Conservation (phyloP, 352 stramenopile genomes). For the Pythium phragmiticola region DNA sequence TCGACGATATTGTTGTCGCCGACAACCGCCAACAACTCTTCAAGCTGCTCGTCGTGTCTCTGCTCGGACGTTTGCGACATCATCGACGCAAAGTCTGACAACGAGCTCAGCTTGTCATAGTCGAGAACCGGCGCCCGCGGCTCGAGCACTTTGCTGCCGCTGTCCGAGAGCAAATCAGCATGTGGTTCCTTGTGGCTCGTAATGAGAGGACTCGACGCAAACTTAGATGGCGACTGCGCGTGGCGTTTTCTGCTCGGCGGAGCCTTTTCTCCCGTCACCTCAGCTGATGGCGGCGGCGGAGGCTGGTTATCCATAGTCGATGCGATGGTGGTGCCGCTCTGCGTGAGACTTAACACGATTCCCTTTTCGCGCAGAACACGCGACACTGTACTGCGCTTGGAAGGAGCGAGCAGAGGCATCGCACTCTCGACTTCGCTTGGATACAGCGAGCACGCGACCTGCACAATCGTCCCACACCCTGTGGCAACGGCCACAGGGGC, state of each 20-base stretch:
- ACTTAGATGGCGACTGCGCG: constrained; percentile 26
- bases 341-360: constrained; percentile 36
- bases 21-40: constrained; percentile 42
- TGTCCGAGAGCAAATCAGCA: neutral
- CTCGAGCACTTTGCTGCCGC: neutral
- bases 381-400: constrained; percentile 48
- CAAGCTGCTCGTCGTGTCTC: constrained; percentile 32
- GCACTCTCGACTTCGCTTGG: constrained; percentile 48
- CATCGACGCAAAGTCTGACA: constrained; percentile 28
- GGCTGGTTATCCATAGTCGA: constrained; percentile 9
- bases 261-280: neutral
- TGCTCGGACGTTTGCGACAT: constrained; percentile 8
- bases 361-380: constrained; percentile 59
- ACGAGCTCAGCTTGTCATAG: constrained; percentile 17
- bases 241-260: constrained; percentile 19
- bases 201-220: constrained; percentile 21
- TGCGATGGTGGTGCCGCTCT: neutral
- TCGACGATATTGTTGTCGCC: constrained; percentile 52
- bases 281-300: constrained; percentile 12
- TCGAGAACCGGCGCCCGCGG: constrained; percentile 12
- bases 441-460: constrained; percentile 47
- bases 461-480: constrained; percentile 59
- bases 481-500: constrained; percentile 53
- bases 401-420: constrained; percentile 53
- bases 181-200: constrained; percentile 14